Evolutionary conservation across 2,329 filamentous ascomycete species (phyloP).

Genomic region (Myriosclerotinia curreyana): DNA sequence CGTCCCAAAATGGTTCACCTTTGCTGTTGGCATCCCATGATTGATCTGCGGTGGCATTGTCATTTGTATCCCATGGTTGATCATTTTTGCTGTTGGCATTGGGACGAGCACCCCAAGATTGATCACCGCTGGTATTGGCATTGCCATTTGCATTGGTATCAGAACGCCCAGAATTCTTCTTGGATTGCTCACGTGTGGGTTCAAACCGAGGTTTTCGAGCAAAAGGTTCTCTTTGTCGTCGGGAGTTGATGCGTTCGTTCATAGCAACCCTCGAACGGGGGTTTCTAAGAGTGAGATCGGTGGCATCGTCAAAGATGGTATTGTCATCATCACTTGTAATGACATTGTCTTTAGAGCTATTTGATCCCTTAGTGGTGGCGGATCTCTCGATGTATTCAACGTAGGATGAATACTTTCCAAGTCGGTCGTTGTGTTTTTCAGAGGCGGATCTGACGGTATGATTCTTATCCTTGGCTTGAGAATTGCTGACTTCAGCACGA

Average conservation of each 20-base stretch:
- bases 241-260: neutral
- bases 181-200: constrained; percentile 4
- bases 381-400: neutral
- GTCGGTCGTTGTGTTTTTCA: neutral
- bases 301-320: constrained; percentile 1
- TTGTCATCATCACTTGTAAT: neutral
- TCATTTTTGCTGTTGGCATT: neutral
- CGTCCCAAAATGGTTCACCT: neutral
- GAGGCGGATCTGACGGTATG: neutral
- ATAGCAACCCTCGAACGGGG: constrained; percentile 3
- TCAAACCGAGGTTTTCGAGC: neutral
- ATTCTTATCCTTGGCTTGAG: neutral
- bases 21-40: neutral
- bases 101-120: constrained; percentile 4
- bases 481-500: neutral
- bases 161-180: neutral
- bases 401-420: constrained; percentile 1
- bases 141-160: neutral
- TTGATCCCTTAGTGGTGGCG: neutral
- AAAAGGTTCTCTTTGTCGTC: constrained; percentile 3
- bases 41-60: neutral
- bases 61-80: neutral
- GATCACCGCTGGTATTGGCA: neutral
- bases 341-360: neutral
- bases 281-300: constrained; percentile 13